These are phyloP conservation scores for Aureobasidium melanogenum DNA, from an alignment of 2,329 filamentous ascomycete genomes.

Conservation along the genomic window DNA sequence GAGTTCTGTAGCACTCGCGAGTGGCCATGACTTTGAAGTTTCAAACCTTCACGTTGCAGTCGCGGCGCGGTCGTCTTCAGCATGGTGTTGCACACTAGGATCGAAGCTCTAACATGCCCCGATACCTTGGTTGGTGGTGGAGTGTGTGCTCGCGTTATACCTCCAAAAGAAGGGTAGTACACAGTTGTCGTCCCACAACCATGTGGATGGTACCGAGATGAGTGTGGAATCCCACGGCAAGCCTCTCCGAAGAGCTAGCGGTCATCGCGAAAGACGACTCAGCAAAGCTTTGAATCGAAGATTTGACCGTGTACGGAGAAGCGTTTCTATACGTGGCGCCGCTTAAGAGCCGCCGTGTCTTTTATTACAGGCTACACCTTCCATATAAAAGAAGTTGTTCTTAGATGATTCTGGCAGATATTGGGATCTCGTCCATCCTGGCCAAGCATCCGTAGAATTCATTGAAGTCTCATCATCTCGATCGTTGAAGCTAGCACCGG, in stretches of 20 bases:
- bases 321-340: not conserved
- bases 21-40: not conserved
- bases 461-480: not conserved
- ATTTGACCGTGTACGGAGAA: not conserved
- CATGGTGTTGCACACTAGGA: not conserved
- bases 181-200: not conserved
- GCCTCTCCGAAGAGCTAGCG: not conserved
- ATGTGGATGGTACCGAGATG: not conserved
- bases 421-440: too few species aligned
- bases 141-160: not conserved
- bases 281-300: not conserved
- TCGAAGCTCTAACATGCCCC: not conserved
- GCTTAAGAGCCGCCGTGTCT: not conserved
- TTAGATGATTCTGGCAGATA: not conserved
- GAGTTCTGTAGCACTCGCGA: not conserved
- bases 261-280: not conserved
- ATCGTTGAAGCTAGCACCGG: not conserved
- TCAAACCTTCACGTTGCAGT: not conserved
- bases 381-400: not conserved
- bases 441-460: not conserved
- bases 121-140: not conserved
- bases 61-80: not conserved
- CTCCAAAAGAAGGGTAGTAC: not conserved
- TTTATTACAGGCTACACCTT: not conserved
- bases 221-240: not conserved